Percentiles rank a stretch among this genome's conserved stretches.
These are phyloP conservation scores for Pichia manshurica DNA, from an alignment of 805 yeast species.

Conservation along the genomic window DNA sequence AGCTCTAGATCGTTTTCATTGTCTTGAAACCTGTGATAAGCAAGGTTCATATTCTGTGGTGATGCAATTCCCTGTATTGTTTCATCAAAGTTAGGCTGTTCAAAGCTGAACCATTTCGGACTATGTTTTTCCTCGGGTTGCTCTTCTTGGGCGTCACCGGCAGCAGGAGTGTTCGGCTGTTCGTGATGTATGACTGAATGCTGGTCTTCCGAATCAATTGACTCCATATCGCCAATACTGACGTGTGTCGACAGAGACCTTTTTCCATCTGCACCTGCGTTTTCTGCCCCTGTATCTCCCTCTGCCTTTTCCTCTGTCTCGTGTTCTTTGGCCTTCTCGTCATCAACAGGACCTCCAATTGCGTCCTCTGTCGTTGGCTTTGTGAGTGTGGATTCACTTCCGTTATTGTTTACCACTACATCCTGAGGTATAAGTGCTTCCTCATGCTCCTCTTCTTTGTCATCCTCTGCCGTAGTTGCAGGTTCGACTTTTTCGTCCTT, in stretches of 20 bases:
- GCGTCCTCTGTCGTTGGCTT: neutral
- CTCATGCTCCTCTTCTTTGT: neutral
- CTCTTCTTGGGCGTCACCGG: conserved; percentile 1
- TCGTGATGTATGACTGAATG: conserved; percentile 15
- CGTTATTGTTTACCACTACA: neutral
- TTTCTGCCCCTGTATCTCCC: neutral
- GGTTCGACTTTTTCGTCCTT: neutral
- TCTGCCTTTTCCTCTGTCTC: neutral
- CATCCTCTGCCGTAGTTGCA: neutral
- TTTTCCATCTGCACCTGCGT: neutral
- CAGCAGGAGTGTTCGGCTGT: conserved; percentile 9
- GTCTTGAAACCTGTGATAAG: conserved; percentile 54
- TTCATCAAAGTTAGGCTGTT: conserved; percentile 23
- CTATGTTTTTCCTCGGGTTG: conserved; percentile 5
- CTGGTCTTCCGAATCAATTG: conserved; percentile 11
- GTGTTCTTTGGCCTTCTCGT: neutral
- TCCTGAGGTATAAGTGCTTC: neutral
- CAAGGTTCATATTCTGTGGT: conserved; percentile 48
- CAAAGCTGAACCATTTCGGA: conserved; percentile 25
- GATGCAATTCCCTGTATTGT: conserved; percentile 9
- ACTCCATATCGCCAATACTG: conserved; percentile 10
- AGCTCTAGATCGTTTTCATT: conserved; percentile 46
- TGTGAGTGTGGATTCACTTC: neutral
- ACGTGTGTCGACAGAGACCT: neutral
- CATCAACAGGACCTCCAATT: no score